Percentiles rank a stretch among this genome's conserved stretches.
Evolutionary conservation across 495 filamentous ascomycete species (phyloP).

Genomic region (Evernia prunastri): DNA sequence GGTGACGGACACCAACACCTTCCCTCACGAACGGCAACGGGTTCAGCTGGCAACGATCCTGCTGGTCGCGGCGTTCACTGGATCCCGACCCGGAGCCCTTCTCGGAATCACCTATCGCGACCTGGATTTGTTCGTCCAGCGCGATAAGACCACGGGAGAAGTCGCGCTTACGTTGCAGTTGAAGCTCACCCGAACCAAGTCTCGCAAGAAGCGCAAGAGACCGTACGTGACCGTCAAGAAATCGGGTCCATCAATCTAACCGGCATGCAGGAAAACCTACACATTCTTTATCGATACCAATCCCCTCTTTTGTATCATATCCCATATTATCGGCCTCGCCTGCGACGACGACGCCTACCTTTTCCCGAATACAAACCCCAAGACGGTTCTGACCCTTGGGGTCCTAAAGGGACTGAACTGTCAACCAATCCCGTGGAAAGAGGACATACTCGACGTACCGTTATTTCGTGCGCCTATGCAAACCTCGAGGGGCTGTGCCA

Average conservation of each 20-base stretch:
- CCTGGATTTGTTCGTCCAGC: slow-evolving; percentile 16
- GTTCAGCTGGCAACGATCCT: slow-evolving; percentile 16
- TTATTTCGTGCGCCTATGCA: slow-evolving; percentile 14
- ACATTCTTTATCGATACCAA: slow-evolving; percentile 20
- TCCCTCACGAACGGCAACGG: slow-evolving; percentile 18
- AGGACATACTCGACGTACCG: slow-evolving; percentile 16
- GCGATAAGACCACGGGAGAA: slow-evolving; percentile 15
- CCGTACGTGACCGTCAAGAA: not conserved
- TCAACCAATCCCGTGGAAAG: slow-evolving; percentile 19
- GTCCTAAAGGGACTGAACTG: slow-evolving; percentile 7
- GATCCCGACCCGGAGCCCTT: too few relatives aligned
- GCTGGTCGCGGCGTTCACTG: slow-evolving; percentile 13
- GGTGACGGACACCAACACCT: slow-evolving; percentile 17
- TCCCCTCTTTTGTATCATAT: slow-evolving; percentile 18
- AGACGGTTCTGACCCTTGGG: slow-evolving; percentile 14
- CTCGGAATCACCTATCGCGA: too few relatives aligned
- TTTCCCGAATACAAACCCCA: slow-evolving; percentile 10
- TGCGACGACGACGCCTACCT: slow-evolving; percentile 23
- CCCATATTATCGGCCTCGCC: slow-evolving; percentile 20
- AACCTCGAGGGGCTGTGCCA: not conserved
- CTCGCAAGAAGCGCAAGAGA: too few relatives aligned
- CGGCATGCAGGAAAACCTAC: too few relatives aligned
- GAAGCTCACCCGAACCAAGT: too few relatives aligned
- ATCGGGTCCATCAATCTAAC: slow-evolving; percentile 1
- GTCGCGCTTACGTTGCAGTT: slow-evolving; percentile 4